Percentiles rank a stretch among this genome's conserved stretches.
Conservation (phyloP, 768 basidiomycete genomes). For the Serendipita vermifera region DNA sequence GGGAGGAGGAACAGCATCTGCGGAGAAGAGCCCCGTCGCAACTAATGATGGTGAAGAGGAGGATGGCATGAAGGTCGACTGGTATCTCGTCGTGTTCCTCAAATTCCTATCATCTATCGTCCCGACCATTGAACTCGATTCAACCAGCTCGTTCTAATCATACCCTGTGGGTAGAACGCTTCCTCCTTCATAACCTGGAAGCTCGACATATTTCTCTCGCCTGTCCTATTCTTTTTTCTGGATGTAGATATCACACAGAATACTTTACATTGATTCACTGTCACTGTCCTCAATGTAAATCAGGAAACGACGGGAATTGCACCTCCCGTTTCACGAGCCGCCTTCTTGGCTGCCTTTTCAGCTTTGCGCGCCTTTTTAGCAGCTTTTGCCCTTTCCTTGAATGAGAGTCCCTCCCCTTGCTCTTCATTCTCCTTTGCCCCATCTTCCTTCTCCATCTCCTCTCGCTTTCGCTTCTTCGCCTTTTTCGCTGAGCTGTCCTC, state of each 20-base stretch:
- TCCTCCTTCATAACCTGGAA: not conserved
- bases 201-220: not conserved
- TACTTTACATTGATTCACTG: not conserved
- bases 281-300: not conserved
- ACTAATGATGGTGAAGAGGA: slow-evolving; percentile 41
- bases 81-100: slow-evolving; percentile 95
- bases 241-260: slow-evolving; percentile 3
- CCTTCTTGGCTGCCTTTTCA: slow-evolving; percentile 4
- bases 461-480: slow-evolving; percentile 5
- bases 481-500: slow-evolving; percentile 1
- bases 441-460: slow-evolving; percentile 4
- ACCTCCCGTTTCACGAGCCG: not conserved
- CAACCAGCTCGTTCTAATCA: slow-evolving; percentile 46
- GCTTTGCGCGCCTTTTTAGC: slow-evolving; percentile 8
- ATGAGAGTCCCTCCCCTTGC: not conserved
- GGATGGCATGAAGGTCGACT: slow-evolving; percentile 93
- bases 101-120: slow-evolving; percentile 98
- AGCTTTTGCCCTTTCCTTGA: slow-evolving; percentile 5
- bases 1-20: slow-evolving; percentile 31
- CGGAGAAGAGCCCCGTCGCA: slow-evolving; percentile 24
- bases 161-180: not conserved
- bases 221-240: not conserved
- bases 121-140: slow-evolving; percentile 97
- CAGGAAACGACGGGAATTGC: not conserved
- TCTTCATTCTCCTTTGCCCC: not conserved